Evolutionary conservation across 495 filamentous ascomycete species (phyloP), one percentile per base, ranked within the genome.

Genomic region (Talaromyces borbonicus): DNA sequence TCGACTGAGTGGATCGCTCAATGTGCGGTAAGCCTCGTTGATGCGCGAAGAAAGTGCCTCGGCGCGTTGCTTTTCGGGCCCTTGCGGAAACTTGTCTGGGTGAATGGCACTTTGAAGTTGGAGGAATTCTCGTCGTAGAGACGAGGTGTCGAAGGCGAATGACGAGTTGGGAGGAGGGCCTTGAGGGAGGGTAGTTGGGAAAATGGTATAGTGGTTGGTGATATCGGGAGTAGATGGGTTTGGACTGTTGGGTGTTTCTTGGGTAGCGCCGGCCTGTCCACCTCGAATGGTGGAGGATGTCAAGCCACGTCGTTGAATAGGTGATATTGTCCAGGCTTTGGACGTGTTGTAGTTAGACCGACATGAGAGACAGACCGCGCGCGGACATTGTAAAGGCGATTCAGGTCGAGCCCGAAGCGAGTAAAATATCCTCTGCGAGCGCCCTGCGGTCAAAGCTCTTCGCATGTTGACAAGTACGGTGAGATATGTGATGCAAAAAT

Each of bases 21-120:
- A 77, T 6, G 87, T 93, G 49, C 76, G 80, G 73, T 93, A 96
- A 0, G 92, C 92, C 39, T 85, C 77, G 68, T 95, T 95, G 61
- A 97, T 85, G 15, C 74, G 73, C 7, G 87, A 77, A 3, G 84
- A 90, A 4, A 80, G 69, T 0, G 74, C 80, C 62, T 89, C 83
- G 18, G 84, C 87, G 19, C 69, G 74, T 36, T 67, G 60, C 66
- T 83, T 84, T 37, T 67, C 54, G 18, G 69, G 51, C 26, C 66
- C 60, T n/a, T 54, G 35, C 1, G 72, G 63, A 60, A 84, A 83
- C 27, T 83, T 78, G 65, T 98, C 92, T 0, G 92, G 92, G 63
- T 98, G 92, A 8, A 85, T 72, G 6, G 67, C 64, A 29, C 78
- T 71, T 62, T 98, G 92, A 0, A 95, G 73, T 41, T 80, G 75